phyloP scores from a whole-genome alignment of 441 rosid genomes.

The Erodium chrysanthum region DNA sequence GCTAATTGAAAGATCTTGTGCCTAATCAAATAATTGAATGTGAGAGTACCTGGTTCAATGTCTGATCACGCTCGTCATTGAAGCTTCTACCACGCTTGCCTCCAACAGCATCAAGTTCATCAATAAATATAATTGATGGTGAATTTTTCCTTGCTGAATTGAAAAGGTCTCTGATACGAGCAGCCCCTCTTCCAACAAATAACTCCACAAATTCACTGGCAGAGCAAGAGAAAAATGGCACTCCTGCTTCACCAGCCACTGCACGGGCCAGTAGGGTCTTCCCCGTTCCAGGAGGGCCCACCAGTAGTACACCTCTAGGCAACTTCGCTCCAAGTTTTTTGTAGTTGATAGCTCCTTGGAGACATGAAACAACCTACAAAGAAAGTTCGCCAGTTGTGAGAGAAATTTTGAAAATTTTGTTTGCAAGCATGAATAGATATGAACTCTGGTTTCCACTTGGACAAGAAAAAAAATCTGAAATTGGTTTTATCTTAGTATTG shows the following conservation, averaged over 20 bases:
- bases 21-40: constrained; percentile 7
- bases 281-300: constrained; percentile 97
- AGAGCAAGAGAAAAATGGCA: constrained; percentile 82
- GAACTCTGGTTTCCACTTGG: constrained; percentile 4
- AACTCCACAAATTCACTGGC: constrained; percentile 92
- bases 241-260: constrained; percentile 94
- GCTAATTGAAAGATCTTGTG: background rate
- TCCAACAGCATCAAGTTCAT: constrained; percentile 89
- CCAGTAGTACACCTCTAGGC: constrained; percentile 84
- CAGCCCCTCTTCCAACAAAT: constrained; percentile 97
- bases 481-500: background rate
- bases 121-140: constrained; percentile 76
- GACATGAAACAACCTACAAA: constrained; percentile 83
- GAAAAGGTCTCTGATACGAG: constrained; percentile 84
- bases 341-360: constrained; percentile 81
- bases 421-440: background rate
- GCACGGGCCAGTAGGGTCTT: constrained; percentile 94
- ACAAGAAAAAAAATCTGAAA: background rate
- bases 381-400: constrained; percentile 16
- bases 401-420: background rate
- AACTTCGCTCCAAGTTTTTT: constrained; percentile 77
- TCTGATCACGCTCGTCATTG: constrained; percentile 95
- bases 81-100: constrained; percentile 94
- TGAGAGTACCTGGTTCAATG: constrained; percentile 66
- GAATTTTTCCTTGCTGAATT: constrained; percentile 55